A percentile compares a stretch with the other conserved stretches of the same genome.
phyloP scores from a whole-genome alignment of 108 stramenopile genomes.

The Discostella pseudostelligera region DNA sequence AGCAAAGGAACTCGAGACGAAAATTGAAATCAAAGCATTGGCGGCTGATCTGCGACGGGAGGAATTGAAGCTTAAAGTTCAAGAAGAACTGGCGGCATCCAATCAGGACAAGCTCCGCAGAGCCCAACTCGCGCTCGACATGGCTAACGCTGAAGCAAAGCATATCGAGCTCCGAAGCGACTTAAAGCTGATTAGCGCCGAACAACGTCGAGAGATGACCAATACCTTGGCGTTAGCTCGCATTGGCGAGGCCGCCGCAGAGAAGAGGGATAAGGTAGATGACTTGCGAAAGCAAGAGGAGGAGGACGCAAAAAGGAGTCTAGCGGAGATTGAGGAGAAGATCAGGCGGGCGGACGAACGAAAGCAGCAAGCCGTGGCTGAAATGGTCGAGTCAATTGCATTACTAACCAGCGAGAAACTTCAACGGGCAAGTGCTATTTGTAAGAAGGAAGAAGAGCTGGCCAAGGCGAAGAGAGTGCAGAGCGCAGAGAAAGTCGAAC shows the following conservation, averaged over 20 bases:
- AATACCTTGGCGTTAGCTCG: not conserved
- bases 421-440: not conserved
- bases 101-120: slow-evolving; percentile 5
- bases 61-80: not conserved
- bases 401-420: slow-evolving; percentile 2
- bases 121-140: not conserved
- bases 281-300: not conserved
- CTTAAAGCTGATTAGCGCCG: not conserved
- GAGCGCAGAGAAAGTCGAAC: not conserved
- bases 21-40: slow-evolving; percentile 10
- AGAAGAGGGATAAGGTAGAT: not conserved
- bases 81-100: not conserved
- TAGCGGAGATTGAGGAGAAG: slow-evolving; percentile 5
- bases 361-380: slow-evolving; percentile 1
- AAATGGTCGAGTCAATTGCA: slow-evolving; percentile 1
- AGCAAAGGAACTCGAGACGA: slow-evolving; percentile 1
- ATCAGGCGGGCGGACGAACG: slow-evolving; percentile 2
- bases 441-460: slow-evolving; percentile 2
- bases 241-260: not conserved
- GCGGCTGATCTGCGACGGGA: slow-evolving; percentile 7
- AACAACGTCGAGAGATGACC: slow-evolving; percentile 8
- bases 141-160: not conserved
- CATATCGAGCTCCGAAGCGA: not conserved
- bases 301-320: not conserved
- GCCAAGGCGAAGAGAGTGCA: not conserved